These are phyloP conservation scores for Xylaria telfairii DNA, from an alignment of 495 filamentous ascomycete genomes.

Conservation along the genomic window DNA sequence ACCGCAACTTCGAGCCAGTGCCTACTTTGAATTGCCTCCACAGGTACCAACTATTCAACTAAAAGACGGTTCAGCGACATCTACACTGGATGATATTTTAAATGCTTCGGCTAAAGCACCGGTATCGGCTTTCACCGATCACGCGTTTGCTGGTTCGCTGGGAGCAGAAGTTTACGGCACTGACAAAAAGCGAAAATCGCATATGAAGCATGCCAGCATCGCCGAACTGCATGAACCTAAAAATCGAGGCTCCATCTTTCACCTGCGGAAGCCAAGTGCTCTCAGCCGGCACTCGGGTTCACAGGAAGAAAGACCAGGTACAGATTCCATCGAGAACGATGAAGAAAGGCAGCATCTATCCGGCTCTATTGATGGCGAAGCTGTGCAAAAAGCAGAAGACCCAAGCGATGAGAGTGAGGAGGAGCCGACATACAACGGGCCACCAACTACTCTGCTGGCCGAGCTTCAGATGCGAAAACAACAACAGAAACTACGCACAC, in stretches of 20 bases:
- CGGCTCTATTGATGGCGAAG: constrained; percentile 39
- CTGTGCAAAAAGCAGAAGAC: constrained; percentile 48
- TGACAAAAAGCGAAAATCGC: constrained; percentile 50
- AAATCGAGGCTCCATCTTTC: constrained; percentile 47
- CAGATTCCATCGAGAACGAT: constrained; percentile 40
- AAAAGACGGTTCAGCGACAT: constrained; percentile 81
- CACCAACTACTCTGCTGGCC: constrained; percentile 88
- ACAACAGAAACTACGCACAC: constrained; percentile 76
- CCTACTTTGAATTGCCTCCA: constrained; percentile 82
- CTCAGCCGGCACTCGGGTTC: constrained; percentile 35
- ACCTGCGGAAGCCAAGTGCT: constrained; percentile 40
- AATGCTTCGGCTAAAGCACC: constrained; percentile 93
- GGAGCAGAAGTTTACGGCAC: constrained; percentile 69
- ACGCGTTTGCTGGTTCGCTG: constrained; percentile 78
- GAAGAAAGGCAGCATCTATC: constrained; percentile 36
- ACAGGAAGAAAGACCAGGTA: constrained; percentile 31
- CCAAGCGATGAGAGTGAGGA: constrained; percentile 44
- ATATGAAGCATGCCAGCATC: constrained; percentile 35
- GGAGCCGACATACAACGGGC: constrained; percentile 62
- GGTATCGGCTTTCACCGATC: constrained; percentile 94
- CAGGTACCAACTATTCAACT: constrained; percentile 63
- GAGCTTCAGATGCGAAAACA: constrained; percentile 90
- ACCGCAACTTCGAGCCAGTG: constrained; percentile 86
- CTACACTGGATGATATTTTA: constrained; percentile 89
- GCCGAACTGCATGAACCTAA: constrained; percentile 36